These are phyloP conservation scores for Perilla frutescens DNA, from an alignment of 257 asterid species.

Conservation along the genomic window DNA sequence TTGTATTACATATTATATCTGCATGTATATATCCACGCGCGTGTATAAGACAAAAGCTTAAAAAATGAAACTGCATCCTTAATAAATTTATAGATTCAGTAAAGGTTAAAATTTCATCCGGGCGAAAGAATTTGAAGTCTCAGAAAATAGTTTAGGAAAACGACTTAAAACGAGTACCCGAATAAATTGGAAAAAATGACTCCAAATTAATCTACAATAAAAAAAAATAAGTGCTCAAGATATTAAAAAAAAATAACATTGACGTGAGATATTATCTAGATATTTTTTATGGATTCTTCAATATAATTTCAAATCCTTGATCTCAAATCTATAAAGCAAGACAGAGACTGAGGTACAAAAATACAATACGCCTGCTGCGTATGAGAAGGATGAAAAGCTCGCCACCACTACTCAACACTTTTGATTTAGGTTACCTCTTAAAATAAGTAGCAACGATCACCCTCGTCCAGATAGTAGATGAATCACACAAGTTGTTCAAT, in stretches of 20 bases:
- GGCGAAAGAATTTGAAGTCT: too few relatives aligned
- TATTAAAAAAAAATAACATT: neutral
- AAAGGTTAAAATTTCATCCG: too few relatives aligned
- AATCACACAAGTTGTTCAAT: slow-evolving; percentile 47
- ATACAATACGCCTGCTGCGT: neutral
- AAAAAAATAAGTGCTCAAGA: neutral
- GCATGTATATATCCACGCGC: too few relatives aligned
- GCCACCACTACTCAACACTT: neutral
- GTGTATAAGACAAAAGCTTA: too few relatives aligned
- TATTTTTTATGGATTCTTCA: neutral
- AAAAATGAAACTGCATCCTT: too few relatives aligned
- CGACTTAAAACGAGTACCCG: too few relatives aligned
- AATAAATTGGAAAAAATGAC: too few relatives aligned
- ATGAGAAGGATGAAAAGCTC: neutral
- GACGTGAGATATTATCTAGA: neutral
- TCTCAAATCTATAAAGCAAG: neutral
- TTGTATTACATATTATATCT: too few relatives aligned
- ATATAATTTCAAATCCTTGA: neutral
- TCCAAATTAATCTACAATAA: neutral
- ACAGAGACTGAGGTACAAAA: neutral
- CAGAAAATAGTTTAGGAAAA: too few relatives aligned
- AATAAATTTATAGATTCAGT: too few relatives aligned
- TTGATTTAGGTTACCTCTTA: neutral
- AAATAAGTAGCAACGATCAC: neutral
- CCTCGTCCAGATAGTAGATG: slow-evolving; percentile 10